Evolutionary conservation across 331 rosid species (phyloP).

Genomic region (Acacia concinna): DNA sequence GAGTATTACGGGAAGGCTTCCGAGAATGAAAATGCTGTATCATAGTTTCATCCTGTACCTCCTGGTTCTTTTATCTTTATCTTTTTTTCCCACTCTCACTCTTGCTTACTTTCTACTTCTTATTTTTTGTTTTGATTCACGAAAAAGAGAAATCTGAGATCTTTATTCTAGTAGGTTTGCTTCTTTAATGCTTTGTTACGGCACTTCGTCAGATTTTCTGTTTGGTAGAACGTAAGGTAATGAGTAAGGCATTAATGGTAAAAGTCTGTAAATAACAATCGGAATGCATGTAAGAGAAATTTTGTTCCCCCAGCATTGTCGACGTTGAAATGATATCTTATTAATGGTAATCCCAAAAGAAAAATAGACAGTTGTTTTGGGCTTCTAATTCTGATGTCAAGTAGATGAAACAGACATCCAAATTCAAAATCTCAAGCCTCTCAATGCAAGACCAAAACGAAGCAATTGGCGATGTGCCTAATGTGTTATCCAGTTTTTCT

Average conservation of each 20-base stretch:
- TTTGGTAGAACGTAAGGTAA: conserved; percentile 37
- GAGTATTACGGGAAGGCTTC: conserved; percentile 51
- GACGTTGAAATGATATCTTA: conserved; percentile 7
- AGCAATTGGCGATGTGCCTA: background rate
- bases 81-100: background rate
- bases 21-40: conserved; percentile 43
- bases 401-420: background rate
- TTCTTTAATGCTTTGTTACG: conserved; percentile 24
- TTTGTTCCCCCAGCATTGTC: background rate
- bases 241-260: conserved; percentile 23
- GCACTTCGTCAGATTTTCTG: conserved; percentile 41
- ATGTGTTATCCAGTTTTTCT: background rate
- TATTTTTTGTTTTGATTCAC: conserved; percentile 18
- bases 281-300: conserved; percentile 20
- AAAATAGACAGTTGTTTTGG: background rate
- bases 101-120: background rate
- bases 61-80: background rate
- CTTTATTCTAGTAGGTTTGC: conserved; percentile 23
- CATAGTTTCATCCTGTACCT: conserved; percentile 35
- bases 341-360: background rate
- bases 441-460: background rate
- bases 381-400: background rate
- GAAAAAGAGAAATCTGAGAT: conserved; percentile 4
- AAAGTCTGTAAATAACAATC: conserved; percentile 36
- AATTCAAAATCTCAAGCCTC: background rate